These are phyloP conservation scores for Geoglossum glabrum DNA, from an alignment of 495 filamentous ascomycete species.

Conservation along the genomic window DNA sequence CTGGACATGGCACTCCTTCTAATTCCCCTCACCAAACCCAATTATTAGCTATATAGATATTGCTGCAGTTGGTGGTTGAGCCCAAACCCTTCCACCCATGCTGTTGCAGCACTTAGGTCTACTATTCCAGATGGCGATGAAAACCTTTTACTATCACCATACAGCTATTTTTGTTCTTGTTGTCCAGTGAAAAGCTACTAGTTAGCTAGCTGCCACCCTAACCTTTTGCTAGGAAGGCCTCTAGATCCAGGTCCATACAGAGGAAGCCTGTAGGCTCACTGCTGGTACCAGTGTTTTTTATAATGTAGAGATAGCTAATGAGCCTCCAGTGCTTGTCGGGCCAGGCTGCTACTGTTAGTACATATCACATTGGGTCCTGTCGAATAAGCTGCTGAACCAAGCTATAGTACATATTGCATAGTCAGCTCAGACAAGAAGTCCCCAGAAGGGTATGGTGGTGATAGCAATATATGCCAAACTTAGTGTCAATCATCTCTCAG, in stretches of 20 bases:
- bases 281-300: not conserved
- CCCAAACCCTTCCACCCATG: not conserved
- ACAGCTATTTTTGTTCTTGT: not conserved
- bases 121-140: not conserved
- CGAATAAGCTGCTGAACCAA: not conserved
- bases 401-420: not conserved
- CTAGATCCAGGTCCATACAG: not conserved
- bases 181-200: not conserved
- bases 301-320: not conserved
- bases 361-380: not conserved
- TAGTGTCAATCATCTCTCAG: not conserved
- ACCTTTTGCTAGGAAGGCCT: not conserved
- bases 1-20: not conserved
- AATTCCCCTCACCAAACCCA: not conserved
- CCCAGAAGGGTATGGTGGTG: not conserved
- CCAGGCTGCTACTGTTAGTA: not conserved
- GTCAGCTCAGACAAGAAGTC: not conserved
- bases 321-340: not conserved
- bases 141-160: not conserved
- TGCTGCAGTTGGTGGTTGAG: not conserved
- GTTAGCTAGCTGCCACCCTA: not conserved
- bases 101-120: not conserved
- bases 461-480: not conserved
- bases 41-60: not conserved
- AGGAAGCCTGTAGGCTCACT: not conserved